A percentile compares a stretch with the other conserved stretches of the same genome.
These are phyloP conservation scores for Neurospora tetraspora DNA, from an alignment of 495 filamentous ascomycete species.

Conservation along the genomic window DNA sequence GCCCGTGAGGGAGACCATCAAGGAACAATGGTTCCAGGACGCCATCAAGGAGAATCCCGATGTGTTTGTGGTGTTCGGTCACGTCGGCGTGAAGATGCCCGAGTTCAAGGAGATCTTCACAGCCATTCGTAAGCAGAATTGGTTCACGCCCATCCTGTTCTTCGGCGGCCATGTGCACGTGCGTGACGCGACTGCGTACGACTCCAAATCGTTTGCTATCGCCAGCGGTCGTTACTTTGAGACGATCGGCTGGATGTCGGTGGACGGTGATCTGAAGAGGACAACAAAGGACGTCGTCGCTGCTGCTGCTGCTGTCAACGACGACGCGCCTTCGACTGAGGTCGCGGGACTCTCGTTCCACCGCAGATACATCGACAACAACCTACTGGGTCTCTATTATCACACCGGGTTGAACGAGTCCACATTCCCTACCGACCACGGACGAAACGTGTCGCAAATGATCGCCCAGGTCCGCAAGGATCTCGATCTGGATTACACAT, in stretches of 20 bases:
- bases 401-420: constrained; percentile 61
- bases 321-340: constrained; percentile 2
- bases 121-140: constrained; percentile 66
- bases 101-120: constrained; percentile 71
- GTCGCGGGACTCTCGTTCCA: constrained; percentile 41
- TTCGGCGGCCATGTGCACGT: constrained; percentile 91
- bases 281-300: constrained; percentile 7
- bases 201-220: constrained; percentile 68
- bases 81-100: constrained; percentile 68
- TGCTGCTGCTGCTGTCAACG: constrained; percentile 8
- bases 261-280: constrained; percentile 53
- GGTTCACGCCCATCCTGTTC: constrained; percentile 80
- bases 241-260: constrained; percentile 92
- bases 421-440: constrained; percentile 72
- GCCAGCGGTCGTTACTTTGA: constrained; percentile 96
- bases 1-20: constrained; percentile 64
- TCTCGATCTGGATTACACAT: constrained; percentile 60
- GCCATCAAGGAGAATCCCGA: constrained; percentile 80
- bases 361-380: constrained; percentile 90
- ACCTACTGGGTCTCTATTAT: constrained; percentile 73
- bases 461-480: constrained; percentile 60
- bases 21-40: constrained; percentile 81
- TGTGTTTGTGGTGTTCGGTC: constrained; percentile 78
- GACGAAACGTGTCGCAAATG: constrained; percentile 58
- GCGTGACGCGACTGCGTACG: constrained; percentile 73